These are phyloP conservation scores for Samsoniella hepiali DNA, from an alignment of 2,329 filamentous ascomycete species.

Conservation along the genomic window DNA sequence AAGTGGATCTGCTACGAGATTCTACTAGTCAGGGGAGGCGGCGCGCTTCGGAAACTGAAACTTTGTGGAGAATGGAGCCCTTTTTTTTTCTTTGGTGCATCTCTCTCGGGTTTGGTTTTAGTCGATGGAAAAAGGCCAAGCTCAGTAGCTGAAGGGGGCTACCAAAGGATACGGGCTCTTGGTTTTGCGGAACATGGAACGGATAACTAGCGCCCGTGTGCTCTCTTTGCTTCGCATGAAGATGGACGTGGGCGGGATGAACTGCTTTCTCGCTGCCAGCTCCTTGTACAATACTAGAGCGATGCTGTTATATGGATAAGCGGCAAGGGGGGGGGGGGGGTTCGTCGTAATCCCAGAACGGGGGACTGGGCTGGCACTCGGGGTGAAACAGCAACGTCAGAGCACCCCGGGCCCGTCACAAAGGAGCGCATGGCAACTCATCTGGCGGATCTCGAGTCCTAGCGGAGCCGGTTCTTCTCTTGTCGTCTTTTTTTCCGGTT, in stretches of 20 bases:
- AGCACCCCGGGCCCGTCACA: neutral
- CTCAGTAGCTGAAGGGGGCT: too few species aligned
- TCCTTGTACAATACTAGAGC: too few species aligned
- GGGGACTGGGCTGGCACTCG: neutral
- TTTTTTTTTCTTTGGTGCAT: neutral
- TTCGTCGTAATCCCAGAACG: neutral
- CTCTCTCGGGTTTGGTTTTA: neutral
- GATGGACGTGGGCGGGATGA: too few species aligned
- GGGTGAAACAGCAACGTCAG: neutral
- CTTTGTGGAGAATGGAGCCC: slow-evolving; percentile 8
- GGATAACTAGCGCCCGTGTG: too few species aligned
- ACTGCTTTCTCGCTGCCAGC: too few species aligned
- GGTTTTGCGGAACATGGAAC: too few species aligned
- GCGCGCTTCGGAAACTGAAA: slow-evolving; percentile 1
- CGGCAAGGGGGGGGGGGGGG: neutral
- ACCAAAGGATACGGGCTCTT: too few species aligned
- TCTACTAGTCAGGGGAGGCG: neutral
- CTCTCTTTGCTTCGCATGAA: too few species aligned
- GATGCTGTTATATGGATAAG: too few species aligned
- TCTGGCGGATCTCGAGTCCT: neutral
- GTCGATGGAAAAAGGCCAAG: too few species aligned
- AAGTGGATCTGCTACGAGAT: slow-evolving; percentile 6
- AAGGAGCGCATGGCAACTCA: neutral
- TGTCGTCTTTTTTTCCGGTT: neutral
- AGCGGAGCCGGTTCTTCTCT: neutral